Evolutionary conservation across 306 rosid genomes (phyloP).

Genomic region (Mucuna pruriens): DNA sequence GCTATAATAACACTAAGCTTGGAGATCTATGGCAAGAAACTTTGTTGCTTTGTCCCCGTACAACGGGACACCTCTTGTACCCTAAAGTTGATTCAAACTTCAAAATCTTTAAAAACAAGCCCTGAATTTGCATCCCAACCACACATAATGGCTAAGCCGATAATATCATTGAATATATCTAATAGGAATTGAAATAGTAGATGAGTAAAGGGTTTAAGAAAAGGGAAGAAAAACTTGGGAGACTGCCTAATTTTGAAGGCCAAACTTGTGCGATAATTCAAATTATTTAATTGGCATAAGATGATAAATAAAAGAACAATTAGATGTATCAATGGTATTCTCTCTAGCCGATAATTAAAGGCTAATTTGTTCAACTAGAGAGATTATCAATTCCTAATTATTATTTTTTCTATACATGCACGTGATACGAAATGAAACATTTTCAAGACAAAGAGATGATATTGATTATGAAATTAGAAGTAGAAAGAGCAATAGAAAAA

Average conservation of each 20-base stretch:
- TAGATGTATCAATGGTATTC: background rate
- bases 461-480: background rate
- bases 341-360: background rate
- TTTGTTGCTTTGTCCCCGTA: slow-evolving; percentile 60
- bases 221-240: background rate
- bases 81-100: slow-evolving; percentile 66
- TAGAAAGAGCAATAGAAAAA: background rate
- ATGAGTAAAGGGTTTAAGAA: slow-evolving; percentile 5
- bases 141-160: slow-evolving; percentile 57
- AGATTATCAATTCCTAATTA: background rate
- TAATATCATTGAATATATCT: slow-evolving; percentile 39
- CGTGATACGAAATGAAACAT: background rate
- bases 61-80: slow-evolving; percentile 55
- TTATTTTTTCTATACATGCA: background rate
- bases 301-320: background rate
- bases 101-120: slow-evolving; percentile 31
- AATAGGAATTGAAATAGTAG: slow-evolving; percentile 35
- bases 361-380: background rate
- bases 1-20: slow-evolving; percentile 36
- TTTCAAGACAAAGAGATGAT: background rate
- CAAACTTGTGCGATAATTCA: background rate
- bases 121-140: slow-evolving; percentile 42
- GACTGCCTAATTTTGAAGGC: slow-evolving; percentile 12
- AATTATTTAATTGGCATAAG: background rate
- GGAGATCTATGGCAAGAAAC: slow-evolving; percentile 43